Evolutionary conservation across 495 filamentous ascomycete genomes (phyloP).

Genomic region (Hypoxylon subgilvum): DNA sequence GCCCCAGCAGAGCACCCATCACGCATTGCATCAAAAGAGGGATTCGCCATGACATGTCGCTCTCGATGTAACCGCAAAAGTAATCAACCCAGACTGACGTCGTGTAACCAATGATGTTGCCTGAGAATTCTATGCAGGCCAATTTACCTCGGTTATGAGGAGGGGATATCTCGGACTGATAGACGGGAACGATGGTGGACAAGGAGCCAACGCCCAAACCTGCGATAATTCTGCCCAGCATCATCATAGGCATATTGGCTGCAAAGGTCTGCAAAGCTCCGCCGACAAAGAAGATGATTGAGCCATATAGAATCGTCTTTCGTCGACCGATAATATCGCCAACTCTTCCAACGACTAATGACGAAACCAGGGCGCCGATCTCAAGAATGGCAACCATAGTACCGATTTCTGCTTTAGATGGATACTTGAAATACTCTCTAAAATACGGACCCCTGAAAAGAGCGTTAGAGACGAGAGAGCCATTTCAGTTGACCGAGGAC

Average conservation of each 20-base stretch:
- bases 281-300: constrained; percentile 87
- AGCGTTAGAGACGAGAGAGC: constrained; percentile 33
- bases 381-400: constrained; percentile 98
- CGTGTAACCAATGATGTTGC: constrained; percentile 94
- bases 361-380: constrained; percentile 89
- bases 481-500: constrained; percentile 4
- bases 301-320: constrained; percentile 91
- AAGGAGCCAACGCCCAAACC: constrained; percentile 92
- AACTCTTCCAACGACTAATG: constrained; percentile 82
- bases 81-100: constrained; percentile 99
- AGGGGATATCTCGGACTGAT: constrained; percentile 97
- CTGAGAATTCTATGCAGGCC: constrained; percentile 97
- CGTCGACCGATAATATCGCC: constrained; percentile 91
- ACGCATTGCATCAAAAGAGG: constrained; percentile 91
- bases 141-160: constrained; percentile 94
- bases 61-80: constrained; percentile 88
- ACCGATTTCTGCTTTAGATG: constrained; percentile 80
- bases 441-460: constrained; percentile 76
- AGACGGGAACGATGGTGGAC: constrained; percentile 96
- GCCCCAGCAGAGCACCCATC: constrained; percentile 83
- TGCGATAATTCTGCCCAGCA: constrained; percentile 86
- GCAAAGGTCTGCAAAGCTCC: constrained; percentile 86
- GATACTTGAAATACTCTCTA: constrained; percentile 88
- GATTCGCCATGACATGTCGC: constrained; percentile 86
- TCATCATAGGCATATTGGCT: constrained; percentile 86